Evolutionary conservation across 2,329 filamentous ascomycete species (phyloP).

Genomic region (Talaromyces sp.): DNA sequence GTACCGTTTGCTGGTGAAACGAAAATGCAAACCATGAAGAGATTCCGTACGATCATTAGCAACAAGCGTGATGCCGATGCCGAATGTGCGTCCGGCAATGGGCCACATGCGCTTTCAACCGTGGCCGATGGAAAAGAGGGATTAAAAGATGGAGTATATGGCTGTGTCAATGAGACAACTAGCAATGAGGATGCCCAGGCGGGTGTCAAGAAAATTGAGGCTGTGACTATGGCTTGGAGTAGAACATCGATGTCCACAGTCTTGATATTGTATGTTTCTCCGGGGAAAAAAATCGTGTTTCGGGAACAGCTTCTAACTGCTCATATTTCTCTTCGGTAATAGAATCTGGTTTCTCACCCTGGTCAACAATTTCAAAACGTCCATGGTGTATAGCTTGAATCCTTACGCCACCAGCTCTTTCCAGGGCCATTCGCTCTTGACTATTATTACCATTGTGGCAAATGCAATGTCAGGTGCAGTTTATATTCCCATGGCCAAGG

Average conservation of each 20-base stretch:
- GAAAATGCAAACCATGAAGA: neutral
- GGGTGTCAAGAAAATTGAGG: constrained; percentile 19
- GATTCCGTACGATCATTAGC: neutral
- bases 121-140: neutral
- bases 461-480: constrained; percentile 50
- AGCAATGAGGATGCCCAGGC: constrained; percentile 12
- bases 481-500: constrained; percentile 56
- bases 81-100: neutral
- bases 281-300: neutral
- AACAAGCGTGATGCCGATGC: neutral
- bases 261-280: constrained; percentile 41
- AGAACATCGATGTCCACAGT: constrained; percentile 31
- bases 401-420: constrained; percentile 48
- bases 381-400: constrained; percentile 28
- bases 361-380: constrained; percentile 27
- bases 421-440: constrained; percentile 45
- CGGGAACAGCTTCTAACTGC: neutral
- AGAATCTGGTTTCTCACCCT: constrained; percentile 25
- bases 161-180: neutral
- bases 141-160: neutral
- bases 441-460: constrained; percentile 49
- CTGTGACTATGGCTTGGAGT: constrained; percentile 28
- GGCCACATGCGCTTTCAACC: neutral
- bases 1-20: neutral
- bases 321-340: constrained; percentile 1